These are phyloP conservation scores for Fagopyrum tataricum DNA, from an alignment of 148 eudicot genomes.

Conservation along the genomic window DNA sequence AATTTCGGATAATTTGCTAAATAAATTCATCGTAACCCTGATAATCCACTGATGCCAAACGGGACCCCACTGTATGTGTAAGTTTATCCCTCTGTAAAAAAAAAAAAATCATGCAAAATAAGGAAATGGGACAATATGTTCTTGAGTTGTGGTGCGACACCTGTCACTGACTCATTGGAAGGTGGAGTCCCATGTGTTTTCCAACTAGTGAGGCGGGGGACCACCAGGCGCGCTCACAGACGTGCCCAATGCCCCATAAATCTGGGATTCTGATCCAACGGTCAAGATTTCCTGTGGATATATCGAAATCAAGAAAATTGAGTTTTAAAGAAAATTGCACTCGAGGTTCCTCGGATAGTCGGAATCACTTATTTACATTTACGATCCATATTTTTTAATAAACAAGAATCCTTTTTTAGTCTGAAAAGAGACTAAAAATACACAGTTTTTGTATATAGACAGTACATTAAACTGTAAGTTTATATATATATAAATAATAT, in stretches of 20 bases:
- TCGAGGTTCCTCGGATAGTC: background rate
- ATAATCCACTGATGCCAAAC: too few relatives aligned
- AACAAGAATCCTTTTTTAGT: too few relatives aligned
- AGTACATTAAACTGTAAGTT: too few relatives aligned
- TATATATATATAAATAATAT: too few relatives aligned
- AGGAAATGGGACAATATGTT: background rate
- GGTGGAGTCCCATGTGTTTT: background rate
- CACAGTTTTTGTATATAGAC: too few relatives aligned
- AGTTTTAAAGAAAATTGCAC: background rate
- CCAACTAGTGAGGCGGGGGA: background rate
- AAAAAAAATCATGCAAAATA: background rate
- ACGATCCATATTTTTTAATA: too few relatives aligned
- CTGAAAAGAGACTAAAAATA: too few relatives aligned
- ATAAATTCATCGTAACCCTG: too few relatives aligned
- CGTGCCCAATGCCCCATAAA: conserved; percentile 1
- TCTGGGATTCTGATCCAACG: conserved; percentile 7
- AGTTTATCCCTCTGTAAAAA: too few relatives aligned
- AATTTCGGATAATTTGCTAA: too few relatives aligned
- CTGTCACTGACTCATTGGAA: background rate
- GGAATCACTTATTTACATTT: too few relatives aligned
- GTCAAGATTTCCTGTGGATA: background rate
- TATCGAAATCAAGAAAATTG: background rate
- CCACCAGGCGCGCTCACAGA: background rate
- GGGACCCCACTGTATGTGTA: too few relatives aligned
- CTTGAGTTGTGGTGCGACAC: background rate